Base-by-base conservation (phyloP, 305 asterid genomes). In the Solanum hybrid region DNA sequence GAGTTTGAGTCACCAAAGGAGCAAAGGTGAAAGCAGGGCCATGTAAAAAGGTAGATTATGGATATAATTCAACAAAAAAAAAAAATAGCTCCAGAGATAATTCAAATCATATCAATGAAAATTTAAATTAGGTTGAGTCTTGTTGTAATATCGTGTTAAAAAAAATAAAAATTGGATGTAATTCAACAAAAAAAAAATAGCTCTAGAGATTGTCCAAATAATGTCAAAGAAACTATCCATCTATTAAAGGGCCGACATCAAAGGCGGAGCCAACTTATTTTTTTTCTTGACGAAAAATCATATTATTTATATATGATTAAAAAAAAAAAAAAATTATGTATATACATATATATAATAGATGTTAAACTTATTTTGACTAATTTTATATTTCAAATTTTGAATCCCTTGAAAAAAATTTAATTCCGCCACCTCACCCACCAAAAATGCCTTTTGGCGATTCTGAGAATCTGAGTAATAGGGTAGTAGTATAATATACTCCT, bases 21-120 rank as follows among this genome's bases (percentile, higher is more conserved):
- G 4, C 0, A 57, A 17, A 17, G 2, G 3, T 6, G 1, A 11
- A 3, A 17, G 24, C 2, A 57, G n/a, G n/a, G n/a, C 0, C 1
- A 2, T 61, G 0, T 61, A 61, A 20, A 61, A 61, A 61, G 4
- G 0, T 22, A 61, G 2, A 20, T 61, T 61, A 20, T 61, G 5
- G 2, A 61, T 8, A 0, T 22, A 61, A 61, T 22, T 61, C 72
- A 61, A 61, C 26, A 11, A 61, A 61, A 20, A 61, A 61, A 15
- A 51, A 17, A 6, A 15, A 2, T 17, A 57, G 4, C 72, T 61
- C 12, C 12, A 15, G n/a, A 51, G n/a, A 51, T 6, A 0, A 15
- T 61, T 0, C 26, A 22, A 20, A 61, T 61, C 72, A 61, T 20
- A 20, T 22, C 72, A 20, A 61, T 1, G 12, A 22, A n/a, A 70